Conservation (phyloP, 306 rosid species). For the Prunus armeniaca region DNA sequence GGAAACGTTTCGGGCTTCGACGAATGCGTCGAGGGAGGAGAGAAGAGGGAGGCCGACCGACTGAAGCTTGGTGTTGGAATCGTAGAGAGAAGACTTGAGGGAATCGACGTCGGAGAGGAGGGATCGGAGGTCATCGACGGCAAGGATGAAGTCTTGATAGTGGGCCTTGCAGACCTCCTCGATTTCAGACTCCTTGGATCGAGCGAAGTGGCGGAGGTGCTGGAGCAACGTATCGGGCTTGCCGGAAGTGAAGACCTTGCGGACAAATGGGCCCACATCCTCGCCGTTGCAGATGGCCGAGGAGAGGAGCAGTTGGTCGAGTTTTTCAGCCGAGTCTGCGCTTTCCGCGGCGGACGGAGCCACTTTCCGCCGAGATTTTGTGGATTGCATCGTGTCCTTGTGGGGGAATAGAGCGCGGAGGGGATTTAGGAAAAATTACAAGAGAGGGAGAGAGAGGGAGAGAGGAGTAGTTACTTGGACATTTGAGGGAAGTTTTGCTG, state of each 20-base stretch:
- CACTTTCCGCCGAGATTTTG: conserved; percentile 76
- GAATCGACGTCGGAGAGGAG: conserved; percentile 93
- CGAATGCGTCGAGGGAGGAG: conserved; percentile 76
- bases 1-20: conserved; percentile 78
- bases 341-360: conserved; percentile 43
- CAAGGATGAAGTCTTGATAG: conserved; percentile 97
- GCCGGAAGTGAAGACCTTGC: conserved; percentile 76
- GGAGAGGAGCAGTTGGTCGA: conserved; percentile 81
- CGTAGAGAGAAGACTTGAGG: conserved; percentile 84
- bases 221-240: conserved; percentile 88
- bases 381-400: conserved; percentile 43
- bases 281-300: conserved; percentile 93
- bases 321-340: conserved; percentile 79
- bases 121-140: conserved; percentile 98
- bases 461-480: conserved; percentile 24
- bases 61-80: conserved; percentile 87
- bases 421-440: conserved; percentile 29
- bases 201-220: conserved; percentile 90
- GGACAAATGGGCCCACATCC: conserved; percentile 87
- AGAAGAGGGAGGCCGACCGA: conserved; percentile 77
- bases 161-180: conserved; percentile 98
- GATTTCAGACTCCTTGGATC: conserved; percentile 91
- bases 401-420: conserved; percentile 33
- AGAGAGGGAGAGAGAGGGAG: background rate
- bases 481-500: background rate